These are phyloP conservation scores for Penicillium soppii DNA, from an alignment of 495 filamentous ascomycete species.

Conservation along the genomic window DNA sequence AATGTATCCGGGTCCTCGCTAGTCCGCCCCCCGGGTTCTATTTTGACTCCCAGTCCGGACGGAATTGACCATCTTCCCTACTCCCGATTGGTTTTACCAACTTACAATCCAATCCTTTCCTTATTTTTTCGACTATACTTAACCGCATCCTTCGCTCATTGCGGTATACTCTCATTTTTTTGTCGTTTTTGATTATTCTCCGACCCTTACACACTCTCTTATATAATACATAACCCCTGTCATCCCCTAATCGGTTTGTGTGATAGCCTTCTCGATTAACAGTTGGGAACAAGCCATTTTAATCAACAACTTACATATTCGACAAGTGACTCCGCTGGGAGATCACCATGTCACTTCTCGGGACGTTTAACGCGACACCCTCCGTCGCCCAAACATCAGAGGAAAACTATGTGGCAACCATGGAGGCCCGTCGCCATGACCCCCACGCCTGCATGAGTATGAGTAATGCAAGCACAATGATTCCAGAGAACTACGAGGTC, in stretches of 20 bases:
- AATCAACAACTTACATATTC: background rate
- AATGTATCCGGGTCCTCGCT: background rate
- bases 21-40: constrained; percentile 5
- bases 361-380: constrained; percentile 37
- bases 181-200: background rate
- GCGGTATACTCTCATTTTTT: constrained; percentile 2
- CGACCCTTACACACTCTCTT: constrained; percentile 1
- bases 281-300: background rate
- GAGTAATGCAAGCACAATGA: constrained; percentile 33
- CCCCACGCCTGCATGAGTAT: constrained; percentile 19
- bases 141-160: background rate
- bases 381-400: constrained; percentile 11
- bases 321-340: constrained; percentile 5
- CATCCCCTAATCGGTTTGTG: constrained; percentile 10
- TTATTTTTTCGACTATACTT: constrained; percentile 5
- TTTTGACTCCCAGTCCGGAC: background rate
- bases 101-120: background rate
- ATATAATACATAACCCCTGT: constrained; percentile 9
- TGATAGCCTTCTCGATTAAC: background rate
- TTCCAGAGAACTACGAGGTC: constrained; percentile 10
- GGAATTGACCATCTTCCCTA: background rate
- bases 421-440: constrained; percentile 23
- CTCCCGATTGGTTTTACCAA: background rate
- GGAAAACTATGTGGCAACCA: constrained; percentile 7
- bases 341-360: constrained; percentile 39